These are phyloP conservation scores for Tremella fuciformis DNA, from an alignment of 768 basidiomycete species.

Conservation along the genomic window DNA sequence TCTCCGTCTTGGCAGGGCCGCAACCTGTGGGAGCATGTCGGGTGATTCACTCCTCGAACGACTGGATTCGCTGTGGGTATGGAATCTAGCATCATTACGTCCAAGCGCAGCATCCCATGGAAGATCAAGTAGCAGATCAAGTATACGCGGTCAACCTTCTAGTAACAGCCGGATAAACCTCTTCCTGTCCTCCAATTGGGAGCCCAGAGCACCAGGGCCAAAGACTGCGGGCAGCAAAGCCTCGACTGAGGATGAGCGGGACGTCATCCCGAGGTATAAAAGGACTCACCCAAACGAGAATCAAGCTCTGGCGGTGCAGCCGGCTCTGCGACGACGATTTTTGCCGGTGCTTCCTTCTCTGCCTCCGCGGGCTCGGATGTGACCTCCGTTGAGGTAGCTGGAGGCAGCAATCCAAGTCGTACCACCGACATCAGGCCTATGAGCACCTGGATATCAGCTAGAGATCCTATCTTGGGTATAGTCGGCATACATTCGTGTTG, in stretches of 20 bases:
- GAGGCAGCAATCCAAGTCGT: constrained; percentile 22
- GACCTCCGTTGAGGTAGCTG: too few relatives aligned
- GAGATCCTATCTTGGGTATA: neutral
- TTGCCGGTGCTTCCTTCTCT: neutral
- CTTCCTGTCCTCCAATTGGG: constrained; percentile 15
- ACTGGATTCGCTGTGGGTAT: too few relatives aligned
- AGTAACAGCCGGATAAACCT: constrained; percentile 33
- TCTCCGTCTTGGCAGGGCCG: too few relatives aligned
- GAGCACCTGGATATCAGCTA: constrained; percentile 23
- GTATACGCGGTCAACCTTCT: constrained; percentile 18
- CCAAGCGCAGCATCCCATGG: too few relatives aligned
- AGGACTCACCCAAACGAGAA: neutral
- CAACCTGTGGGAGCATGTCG: too few relatives aligned
- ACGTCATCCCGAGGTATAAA: neutral
- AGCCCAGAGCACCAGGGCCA: neutral
- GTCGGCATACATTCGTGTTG: constrained; percentile 39
- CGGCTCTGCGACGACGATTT: too few relatives aligned
- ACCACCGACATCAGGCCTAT: constrained; percentile 39
- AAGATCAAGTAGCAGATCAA: too few relatives aligned
- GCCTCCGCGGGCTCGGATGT: neutral
- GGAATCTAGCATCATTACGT: too few relatives aligned
- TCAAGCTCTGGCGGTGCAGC: neutral
- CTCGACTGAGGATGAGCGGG: constrained; percentile 5
- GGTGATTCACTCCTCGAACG: too few relatives aligned
- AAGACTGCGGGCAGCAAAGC: constrained; percentile 17